Percentiles rank a stretch among this genome's conserved stretches.
These are phyloP conservation scores for Prunus dulcis DNA, from an alignment of 306 rosid species.

Conservation along the genomic window DNA sequence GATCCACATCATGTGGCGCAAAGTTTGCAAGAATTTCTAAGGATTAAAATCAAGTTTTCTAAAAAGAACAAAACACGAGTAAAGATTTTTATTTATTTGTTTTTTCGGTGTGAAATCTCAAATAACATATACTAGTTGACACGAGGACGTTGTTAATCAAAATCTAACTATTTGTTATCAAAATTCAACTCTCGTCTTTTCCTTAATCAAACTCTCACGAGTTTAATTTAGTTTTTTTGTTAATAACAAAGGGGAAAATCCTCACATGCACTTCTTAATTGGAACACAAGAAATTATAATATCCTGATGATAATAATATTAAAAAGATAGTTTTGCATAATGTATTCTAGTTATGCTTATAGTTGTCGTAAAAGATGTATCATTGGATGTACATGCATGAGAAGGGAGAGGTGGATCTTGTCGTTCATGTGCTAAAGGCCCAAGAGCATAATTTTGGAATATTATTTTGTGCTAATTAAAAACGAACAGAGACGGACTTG, in stretches of 20 bases:
- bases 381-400: background rate
- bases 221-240: no score
- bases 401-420: background rate
- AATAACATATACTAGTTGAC: no score
- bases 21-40: background rate
- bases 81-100: no score
- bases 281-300: background rate
- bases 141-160: no score
- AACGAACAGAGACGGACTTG: background rate
- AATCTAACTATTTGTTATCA: background rate
- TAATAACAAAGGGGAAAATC: background rate
- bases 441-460: constrained; percentile 1
- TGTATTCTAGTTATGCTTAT: no score
- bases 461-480: constrained; percentile 11
- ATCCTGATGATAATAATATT: no score
- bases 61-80: no score
- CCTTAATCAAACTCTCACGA: no score
- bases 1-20: constrained; percentile 2
- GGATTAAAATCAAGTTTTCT: background rate
- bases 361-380: background rate
- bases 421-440: background rate
- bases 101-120: no score
- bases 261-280: background rate
- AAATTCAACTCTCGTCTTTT: no score
- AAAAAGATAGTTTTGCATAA: no score